Evolutionary conservation across 1,284 basidiomycete species (phyloP), one percentile per base, ranked within the genome.

Genomic region (Exobasidium cylindrosporum): DNA sequence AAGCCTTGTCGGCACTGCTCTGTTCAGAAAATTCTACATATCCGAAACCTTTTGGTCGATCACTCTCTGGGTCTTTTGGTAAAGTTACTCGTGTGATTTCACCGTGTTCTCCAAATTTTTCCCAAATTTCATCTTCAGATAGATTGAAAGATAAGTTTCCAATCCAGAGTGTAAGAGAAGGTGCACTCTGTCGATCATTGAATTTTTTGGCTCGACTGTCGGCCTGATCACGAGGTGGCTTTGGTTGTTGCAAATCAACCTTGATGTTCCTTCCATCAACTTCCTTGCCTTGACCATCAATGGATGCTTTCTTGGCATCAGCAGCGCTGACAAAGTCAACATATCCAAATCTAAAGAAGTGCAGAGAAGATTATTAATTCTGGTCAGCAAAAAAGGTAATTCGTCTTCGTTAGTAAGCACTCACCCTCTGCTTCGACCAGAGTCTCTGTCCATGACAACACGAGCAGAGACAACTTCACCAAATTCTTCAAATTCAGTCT

Each of bases 11-110:
- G 13, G 96, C 91, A 67, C 86, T 83, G 50, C 88, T 89, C 56
- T 92, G 80, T 69, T 89, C 87, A 67, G 87, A 87, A 81, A 94
- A 97, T 82, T 97, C 92, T 79, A 97, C 90, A 83, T 98, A 98
- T 52, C 88, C 96, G 82, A 95, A 98, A 76, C 96, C 96, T 83
- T 97, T 98, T 61, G 91, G 88, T 68, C 85, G 86, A 53, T 92
- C 93, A 4, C 89, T 86, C 62, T 98, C 96, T 65, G 90, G 85
- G 81, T 98, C 94, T 58, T 93, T 97, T 30, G 94, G 93, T 60
- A 98, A 83, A 67, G 94, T 87, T 54, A 98, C 92, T 72, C 84
- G 89, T 82, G 91, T 89, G 58, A 97, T 87, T 66, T 89, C 87
- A 57, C 94, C 94, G 80, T 88, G 89, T 79, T 93, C 91, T 70